These are phyloP conservation scores for Geosiphon pyriformis DNA, from an alignment of 192 early-diverging fungal genomes.

Conservation along the genomic window DNA sequence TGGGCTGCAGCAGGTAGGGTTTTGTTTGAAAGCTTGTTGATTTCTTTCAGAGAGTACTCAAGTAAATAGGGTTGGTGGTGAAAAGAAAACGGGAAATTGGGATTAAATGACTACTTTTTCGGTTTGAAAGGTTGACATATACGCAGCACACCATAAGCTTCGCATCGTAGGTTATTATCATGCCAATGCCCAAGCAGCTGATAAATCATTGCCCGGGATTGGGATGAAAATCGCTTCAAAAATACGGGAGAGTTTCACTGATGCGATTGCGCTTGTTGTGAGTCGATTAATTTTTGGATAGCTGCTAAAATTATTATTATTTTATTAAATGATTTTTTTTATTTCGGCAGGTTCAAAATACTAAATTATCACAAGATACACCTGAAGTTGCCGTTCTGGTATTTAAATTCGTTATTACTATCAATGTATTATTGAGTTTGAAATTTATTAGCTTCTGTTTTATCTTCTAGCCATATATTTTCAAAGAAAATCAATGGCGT, in stretches of 20 bases:
- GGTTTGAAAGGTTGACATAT: conserved; percentile 48
- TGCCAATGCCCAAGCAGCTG: conserved; percentile 45
- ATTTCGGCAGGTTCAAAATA: conserved; percentile 10
- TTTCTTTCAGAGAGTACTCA: background rate
- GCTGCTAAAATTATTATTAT: background rate
- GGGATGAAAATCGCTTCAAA: conserved; percentile 47
- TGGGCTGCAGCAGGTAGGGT: conserved; percentile 70
- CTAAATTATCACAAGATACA: conserved; percentile 14
- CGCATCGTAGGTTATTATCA: conserved; percentile 60
- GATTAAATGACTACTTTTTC: background rate
- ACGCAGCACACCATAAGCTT: conserved; percentile 42
- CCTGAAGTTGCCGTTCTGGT: conserved; percentile 30
- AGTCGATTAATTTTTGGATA: conserved; percentile 18
- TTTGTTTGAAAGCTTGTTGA: conserved; percentile 56
- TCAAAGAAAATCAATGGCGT: conserved; percentile 51
- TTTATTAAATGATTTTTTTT: conserved; percentile 1
- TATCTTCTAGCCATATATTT: conserved; percentile 41
- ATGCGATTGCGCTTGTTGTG: conserved; percentile 56
- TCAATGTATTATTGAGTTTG: background rate
- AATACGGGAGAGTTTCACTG: conserved; percentile 37
- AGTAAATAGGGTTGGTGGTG: background rate
- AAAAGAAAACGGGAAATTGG: background rate
- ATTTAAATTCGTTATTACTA: conserved; percentile 7
- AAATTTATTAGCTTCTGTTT: background rate
- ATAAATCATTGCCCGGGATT: conserved; percentile 39